Conservation (phyloP, 345 rosid species). For the Boechera stricta region DNA sequence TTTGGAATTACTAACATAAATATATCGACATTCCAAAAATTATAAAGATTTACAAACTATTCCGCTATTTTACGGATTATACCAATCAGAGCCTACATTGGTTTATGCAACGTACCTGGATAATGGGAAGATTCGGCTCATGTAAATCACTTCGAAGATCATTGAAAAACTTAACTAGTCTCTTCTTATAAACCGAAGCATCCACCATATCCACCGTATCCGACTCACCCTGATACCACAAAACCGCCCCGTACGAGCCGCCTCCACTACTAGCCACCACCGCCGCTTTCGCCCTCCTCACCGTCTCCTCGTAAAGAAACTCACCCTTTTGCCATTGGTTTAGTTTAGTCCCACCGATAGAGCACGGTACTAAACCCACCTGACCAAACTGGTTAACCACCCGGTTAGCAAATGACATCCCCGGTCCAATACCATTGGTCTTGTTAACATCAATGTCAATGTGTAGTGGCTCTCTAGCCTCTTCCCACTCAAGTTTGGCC, state of each 20-base stretch:
- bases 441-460: constrained; percentile 67
- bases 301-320: constrained; percentile 56
- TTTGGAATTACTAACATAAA: too few species aligned
- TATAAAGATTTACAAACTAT: not conserved
- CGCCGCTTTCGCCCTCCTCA: constrained; percentile 54
- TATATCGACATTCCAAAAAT: too few species aligned
- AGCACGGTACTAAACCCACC: constrained; percentile 84
- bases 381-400: constrained; percentile 47
- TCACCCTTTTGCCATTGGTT: constrained; percentile 74
- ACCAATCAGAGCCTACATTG: not conserved
- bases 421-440: constrained; percentile 81
- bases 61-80: not conserved
- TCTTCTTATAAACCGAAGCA: constrained; percentile 58
- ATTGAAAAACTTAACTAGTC: constrained; percentile 55
- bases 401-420: constrained; percentile 74
- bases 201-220: constrained; percentile 57
- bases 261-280: constrained; percentile 36
- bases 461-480: constrained; percentile 79
- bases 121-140: constrained; percentile 69
- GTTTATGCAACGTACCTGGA: constrained; percentile 55
- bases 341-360: constrained; percentile 77
- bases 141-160: constrained; percentile 71
- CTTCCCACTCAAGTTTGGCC: constrained; percentile 63
- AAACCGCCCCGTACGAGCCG: constrained; percentile 59
- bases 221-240: constrained; percentile 94